Percentiles rank a stretch among this genome's conserved stretches.
phyloP scores from a whole-genome alignment of 805 yeast genomes.

The Vanderwaltozyma polyspora region DNA sequence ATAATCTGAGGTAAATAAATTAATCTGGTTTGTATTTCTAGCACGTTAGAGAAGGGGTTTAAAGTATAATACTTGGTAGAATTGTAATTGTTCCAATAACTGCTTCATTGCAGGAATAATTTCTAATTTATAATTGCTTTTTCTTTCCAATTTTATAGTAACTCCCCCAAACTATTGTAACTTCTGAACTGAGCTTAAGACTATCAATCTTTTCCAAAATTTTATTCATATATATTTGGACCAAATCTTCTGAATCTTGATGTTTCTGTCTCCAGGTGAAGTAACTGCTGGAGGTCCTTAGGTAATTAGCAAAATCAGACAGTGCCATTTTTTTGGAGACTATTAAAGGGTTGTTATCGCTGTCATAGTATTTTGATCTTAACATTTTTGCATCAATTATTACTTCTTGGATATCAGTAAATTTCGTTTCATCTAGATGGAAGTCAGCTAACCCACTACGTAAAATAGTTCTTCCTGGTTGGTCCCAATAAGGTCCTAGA shows the following conservation, averaged over 20 bases:
- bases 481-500: constrained; percentile 67
- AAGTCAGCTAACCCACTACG: constrained; percentile 29
- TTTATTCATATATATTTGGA: constrained; percentile 38
- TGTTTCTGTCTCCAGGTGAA: constrained; percentile 39
- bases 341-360: constrained; percentile 15
- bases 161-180: constrained; percentile 7
- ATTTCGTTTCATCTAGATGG: constrained; percentile 23
- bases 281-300: constrained; percentile 62
- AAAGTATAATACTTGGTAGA: too few relatives aligned
- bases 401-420: constrained; percentile 29
- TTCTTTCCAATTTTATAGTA: neutral
- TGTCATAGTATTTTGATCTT: constrained; percentile 6
- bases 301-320: constrained; percentile 38
- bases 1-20: too few relatives aligned
- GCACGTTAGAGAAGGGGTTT: too few relatives aligned
- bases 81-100: too few relatives aligned
- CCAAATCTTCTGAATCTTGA: constrained; percentile 30
- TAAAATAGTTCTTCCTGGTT: constrained; percentile 60
- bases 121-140: too few relatives aligned
- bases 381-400: constrained; percentile 16
- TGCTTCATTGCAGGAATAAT: too few relatives aligned
- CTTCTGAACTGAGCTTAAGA: constrained; percentile 6
- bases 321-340: constrained; percentile 34
- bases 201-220: constrained; percentile 25
- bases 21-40: too few relatives aligned